Evolutionary conservation across 352 stramenopile genomes (phyloP), one percentile per base, ranked within the genome.

Genomic region (Blastocystis sp.): DNA sequence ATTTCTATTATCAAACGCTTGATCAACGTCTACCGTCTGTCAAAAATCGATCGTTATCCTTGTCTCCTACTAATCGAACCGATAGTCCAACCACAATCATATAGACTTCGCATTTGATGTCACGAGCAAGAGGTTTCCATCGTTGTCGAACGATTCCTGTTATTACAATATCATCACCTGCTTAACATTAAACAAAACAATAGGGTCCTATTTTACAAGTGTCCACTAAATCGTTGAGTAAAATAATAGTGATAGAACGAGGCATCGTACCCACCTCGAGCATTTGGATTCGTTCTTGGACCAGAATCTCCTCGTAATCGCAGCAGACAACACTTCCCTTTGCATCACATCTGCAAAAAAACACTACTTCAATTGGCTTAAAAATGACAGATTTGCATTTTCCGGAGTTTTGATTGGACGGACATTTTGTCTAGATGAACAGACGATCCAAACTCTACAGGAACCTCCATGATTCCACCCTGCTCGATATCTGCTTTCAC

Each of bases 221-320:
- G 26, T 90, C 81, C 2, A 90, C 81, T 11, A 90, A n/a, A 45
- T 90, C 37, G 79, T 95, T 93, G 73, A 95, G 91, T 8, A 96
- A 87, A 76, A 96, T 93, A 11, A 95, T 92, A 9, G 94, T 90
- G 56, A 96, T 95, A 7, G 93, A 94, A 39, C 93, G 91, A 8
- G 93, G 93, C 79, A 96, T 96, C 9, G 93, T 95, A 0, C 93
- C 93, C 34, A 96, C 93, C 37, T 93, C 93, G 9, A 96, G 81
- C 89, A 94, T 95, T 20, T 93, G 95, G 30, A 94, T 93, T 53
- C 95, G 93, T 79, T 96, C 93, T 88, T 96, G 93, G 62, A 96
- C 94, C 78, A 95, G 94, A 76, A 96, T 95, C 63, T 94, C 91
- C 64, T 95, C n/a, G 39, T 85, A 85, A 43, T 85, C 73, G 37